phyloP scores from a whole-genome alignment of 1,284 basidiomycete species.

The Ustilago esculenta region DNA sequence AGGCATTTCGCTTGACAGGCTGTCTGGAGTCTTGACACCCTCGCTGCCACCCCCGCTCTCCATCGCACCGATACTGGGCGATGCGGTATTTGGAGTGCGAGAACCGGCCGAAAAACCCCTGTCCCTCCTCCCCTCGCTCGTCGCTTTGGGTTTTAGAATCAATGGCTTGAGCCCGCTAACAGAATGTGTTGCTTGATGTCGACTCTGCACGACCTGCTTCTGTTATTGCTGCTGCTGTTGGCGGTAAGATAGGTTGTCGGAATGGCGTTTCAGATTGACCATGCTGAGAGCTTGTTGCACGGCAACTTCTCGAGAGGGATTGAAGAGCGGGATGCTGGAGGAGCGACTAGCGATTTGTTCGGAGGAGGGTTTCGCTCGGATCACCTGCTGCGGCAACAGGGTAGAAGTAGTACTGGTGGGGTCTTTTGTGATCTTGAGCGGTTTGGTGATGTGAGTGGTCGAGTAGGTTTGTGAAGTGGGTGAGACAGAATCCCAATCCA shows the following conservation, averaged over 20 bases:
- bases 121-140: constrained; percentile 13
- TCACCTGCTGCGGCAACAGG: constrained; percentile 24
- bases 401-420: not conserved
- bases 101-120: constrained; percentile 10
- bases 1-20: constrained; percentile 4
- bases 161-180: constrained; percentile 38
- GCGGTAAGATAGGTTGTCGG: constrained; percentile 26
- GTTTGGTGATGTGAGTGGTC: constrained; percentile 29
- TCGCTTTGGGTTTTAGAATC: constrained; percentile 26
- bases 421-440: constrained; percentile 40
- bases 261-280: constrained; percentile 37
- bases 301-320: not conserved
- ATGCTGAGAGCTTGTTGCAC: constrained; percentile 19
- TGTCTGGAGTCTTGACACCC: constrained; percentile 7
- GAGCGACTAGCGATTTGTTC: constrained; percentile 10
- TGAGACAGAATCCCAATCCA: too few species aligned
- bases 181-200: constrained; percentile 23
- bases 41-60: not conserved
- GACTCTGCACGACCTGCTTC: too few species aligned
- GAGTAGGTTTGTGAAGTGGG: too few species aligned
- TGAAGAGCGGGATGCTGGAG: not conserved
- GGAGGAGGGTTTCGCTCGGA: constrained; percentile 30
- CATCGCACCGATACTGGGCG: not conserved
- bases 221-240: constrained; percentile 12
- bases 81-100: constrained; percentile 14